phyloP scores from a whole-genome alignment of 768 basidiomycete species.

The Tylopilus intermedius region DNA sequence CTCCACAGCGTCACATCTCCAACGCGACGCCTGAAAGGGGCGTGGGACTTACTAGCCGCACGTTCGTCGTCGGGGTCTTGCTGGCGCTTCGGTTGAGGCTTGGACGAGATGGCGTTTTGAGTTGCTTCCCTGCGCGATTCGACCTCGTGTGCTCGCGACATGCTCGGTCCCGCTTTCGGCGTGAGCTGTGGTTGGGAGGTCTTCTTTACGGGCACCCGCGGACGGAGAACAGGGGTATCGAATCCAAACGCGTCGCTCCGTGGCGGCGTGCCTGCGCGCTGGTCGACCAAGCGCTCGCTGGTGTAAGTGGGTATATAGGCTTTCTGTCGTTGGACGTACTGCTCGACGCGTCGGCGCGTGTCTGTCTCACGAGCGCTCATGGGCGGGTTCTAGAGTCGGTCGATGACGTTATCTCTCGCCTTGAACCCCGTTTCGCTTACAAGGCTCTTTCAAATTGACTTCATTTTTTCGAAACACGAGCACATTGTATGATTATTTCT shows the following conservation, averaged over 20 bases:
- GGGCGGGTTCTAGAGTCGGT: not conserved
- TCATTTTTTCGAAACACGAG: conserved; percentile 5
- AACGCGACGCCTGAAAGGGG: not conserved
- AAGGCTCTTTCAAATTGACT: not conserved
- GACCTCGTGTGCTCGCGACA: not conserved
- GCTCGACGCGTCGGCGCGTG: conserved; percentile 37
- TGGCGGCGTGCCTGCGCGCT: conserved; percentile 11
- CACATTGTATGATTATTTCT: not conserved
- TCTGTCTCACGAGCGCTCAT: conserved; percentile 20
- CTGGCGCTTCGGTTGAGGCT: conserved; percentile 25
- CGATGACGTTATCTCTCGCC: conserved; percentile 6
- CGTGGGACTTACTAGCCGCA: conserved; percentile 30
- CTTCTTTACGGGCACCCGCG: conserved; percentile 33
- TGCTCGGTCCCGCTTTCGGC: not conserved
- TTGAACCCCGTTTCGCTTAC: not conserved
- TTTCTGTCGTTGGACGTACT: conserved; percentile 49
- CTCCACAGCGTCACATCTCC: not conserved
- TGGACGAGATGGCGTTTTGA: conserved; percentile 6
- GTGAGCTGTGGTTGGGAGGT: conserved; percentile 1
- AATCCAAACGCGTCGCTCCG: conserved; percentile 35
- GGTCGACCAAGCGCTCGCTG: conserved; percentile 32
- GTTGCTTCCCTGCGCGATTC: not conserved
- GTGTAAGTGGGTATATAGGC: conserved; percentile 41
- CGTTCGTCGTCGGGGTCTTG: conserved; percentile 32
- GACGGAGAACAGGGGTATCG: conserved; percentile 52